Base-by-base conservation (phyloP, 768 basidiomycete genomes). In the Russula sp. region DNA sequence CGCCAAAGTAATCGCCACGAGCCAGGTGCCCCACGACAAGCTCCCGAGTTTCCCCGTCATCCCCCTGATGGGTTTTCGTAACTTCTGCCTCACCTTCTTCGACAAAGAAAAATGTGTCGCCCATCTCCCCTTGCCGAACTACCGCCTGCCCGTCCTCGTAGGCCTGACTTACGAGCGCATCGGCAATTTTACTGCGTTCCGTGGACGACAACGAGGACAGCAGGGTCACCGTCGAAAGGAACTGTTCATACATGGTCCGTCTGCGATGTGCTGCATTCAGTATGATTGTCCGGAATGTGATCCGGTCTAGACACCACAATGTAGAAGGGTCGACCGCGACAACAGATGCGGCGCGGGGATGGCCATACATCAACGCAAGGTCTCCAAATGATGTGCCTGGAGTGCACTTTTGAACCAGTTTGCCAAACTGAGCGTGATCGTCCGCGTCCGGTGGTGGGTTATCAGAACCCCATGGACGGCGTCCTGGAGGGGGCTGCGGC, bases 1-100 rank as follows among this genome's bases (percentile, higher is more conserved):
- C 96, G 77, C 96, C 96, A 77, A 99, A 99, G 80, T 98, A 99
- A 74, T 99, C 95, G 8, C 96, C 96, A 72, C 94, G 93, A 71
- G 80, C 83, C 59, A 92, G 82, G 60, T 79, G 83, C 6, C 89
- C 89, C 13, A 98, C 90, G 16, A 82, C 77, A 55, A 91, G 81
- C 70, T 90, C 87, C 30, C 79, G 81, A 73, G 77, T 73, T 52
- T 83, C 79, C 0, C 84, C 87, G 52, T 83, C 81, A 20, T 84
- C 86, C 44, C 75, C 78, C 63, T 80, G 79, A 63, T 86, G 84
- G 51, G 79, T 78, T 78, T 97, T 95, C 51, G 90, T 89, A 0
- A 92, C 94, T 54, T 86, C 79, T 2, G 96, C 96, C 69, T 90
- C 86, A 20, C 96, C 96, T 70, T 92, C 92, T 74, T 98, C 97